Evolutionary conservation across 257 asterid species (phyloP).

Genomic region (Leonotis leonurus): DNA sequence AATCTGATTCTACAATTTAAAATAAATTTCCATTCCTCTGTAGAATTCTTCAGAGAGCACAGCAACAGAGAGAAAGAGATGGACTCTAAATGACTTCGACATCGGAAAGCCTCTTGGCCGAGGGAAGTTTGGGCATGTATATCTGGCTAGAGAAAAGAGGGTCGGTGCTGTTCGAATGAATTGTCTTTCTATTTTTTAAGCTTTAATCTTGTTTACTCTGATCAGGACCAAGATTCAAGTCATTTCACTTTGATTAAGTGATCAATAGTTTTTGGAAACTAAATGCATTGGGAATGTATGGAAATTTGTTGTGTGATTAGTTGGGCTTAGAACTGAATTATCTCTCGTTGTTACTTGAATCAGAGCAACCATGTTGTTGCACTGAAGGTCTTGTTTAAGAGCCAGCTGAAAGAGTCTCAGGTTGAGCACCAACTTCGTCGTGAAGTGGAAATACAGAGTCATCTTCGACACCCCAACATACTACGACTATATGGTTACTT

Average conservation of each 20-base stretch:
- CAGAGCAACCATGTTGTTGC: constrained; percentile 95
- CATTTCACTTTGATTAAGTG: background rate
- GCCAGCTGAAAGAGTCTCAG: constrained; percentile 82
- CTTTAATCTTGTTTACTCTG: background rate
- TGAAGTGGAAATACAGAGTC: constrained; percentile 95
- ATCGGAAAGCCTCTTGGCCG: constrained; percentile 96
- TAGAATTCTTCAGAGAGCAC: constrained; percentile 51
- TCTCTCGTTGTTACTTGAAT: background rate
- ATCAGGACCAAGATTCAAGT: background rate
- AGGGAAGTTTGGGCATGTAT: constrained; percentile 96
- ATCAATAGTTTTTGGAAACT: background rate
- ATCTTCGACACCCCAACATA: constrained; percentile 92
- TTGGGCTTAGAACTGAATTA: background rate
- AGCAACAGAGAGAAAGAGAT: constrained; percentile 57
- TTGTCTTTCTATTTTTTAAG: background rate
- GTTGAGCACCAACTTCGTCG: constrained; percentile 97
- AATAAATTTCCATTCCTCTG: constrained; percentile 15
- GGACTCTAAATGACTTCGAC: constrained; percentile 83
- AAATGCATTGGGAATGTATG: background rate
- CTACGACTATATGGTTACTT: constrained; percentile 88
- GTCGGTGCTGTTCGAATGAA: constrained; percentile 24
- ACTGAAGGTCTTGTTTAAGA: constrained; percentile 78
- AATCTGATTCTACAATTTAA: background rate
- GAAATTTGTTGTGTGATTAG: no score
- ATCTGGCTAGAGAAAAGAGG: constrained; percentile 84